These are phyloP conservation scores for Hymenochaete sp. DNA, from an alignment of 1,284 basidiomycete species.

Conservation along the genomic window DNA sequence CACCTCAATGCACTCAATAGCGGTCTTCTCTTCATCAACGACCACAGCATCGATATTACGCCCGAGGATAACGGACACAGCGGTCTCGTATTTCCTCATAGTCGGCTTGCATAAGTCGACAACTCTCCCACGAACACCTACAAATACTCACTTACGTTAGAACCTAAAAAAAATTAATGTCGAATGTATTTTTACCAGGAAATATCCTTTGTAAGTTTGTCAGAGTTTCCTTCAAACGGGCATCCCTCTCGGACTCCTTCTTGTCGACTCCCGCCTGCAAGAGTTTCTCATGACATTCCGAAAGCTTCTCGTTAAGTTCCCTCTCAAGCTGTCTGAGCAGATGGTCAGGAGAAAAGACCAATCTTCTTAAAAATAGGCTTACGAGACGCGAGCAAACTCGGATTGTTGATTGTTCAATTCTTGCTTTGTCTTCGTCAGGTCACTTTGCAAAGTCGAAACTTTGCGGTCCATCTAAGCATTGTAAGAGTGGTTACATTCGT, in stretches of 20 bases:
- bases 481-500: constrained; percentile 8
- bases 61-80: constrained; percentile 92
- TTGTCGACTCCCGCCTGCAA: constrained; percentile 82
- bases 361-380: constrained; percentile 23
- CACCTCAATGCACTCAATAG: constrained; percentile 95
- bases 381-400: constrained; percentile 68
- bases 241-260: constrained; percentile 80
- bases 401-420: constrained; percentile 70
- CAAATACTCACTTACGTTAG: constrained; percentile 1
- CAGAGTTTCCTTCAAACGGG: constrained; percentile 79
- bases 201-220: constrained; percentile 80
- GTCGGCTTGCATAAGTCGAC: constrained; percentile 92
- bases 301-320: constrained; percentile 87
- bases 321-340: constrained; percentile 71
- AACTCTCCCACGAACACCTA: constrained; percentile 84
- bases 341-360: not conserved
- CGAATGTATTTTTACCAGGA: constrained; percentile 44
- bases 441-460: constrained; percentile 34
- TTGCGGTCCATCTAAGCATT: constrained; percentile 11
- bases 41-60: constrained; percentile 94
- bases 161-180: not conserved
- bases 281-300: constrained; percentile 76
- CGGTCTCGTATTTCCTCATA: constrained; percentile 85
- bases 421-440: constrained; percentile 52
- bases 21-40: constrained; percentile 93